Conservation (phyloP, 2,329 filamentous ascomycete genomes). For the Chrysosporium queenslandicum region DNA sequence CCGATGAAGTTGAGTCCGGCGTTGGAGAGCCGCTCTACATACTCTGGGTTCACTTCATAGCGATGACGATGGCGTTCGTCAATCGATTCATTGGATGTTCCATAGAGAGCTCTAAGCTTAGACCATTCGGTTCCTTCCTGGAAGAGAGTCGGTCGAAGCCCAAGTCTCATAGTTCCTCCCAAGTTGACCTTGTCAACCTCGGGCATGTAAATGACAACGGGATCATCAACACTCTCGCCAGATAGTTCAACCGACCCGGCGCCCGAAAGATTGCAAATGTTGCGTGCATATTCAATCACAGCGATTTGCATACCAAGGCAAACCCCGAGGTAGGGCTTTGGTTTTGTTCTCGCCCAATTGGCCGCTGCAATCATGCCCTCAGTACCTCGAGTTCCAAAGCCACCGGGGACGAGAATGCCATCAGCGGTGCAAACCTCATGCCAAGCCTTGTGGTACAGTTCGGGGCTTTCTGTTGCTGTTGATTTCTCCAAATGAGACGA, state of each 20-base stretch:
- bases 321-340: conserved; percentile 75
- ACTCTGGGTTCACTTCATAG: conserved; percentile 80
- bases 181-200: conserved; percentile 67
- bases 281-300: conserved; percentile 77
- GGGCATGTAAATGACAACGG: conserved; percentile 83
- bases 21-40: conserved; percentile 57
- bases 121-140: conserved; percentile 68
- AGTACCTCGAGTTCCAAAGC: conserved; percentile 71
- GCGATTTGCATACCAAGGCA: conserved; percentile 90
- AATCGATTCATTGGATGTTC: conserved; percentile 42
- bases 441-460: conserved; percentile 78
- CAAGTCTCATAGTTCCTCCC: conserved; percentile 80
- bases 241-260: conserved; percentile 51
- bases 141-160: conserved; percentile 64
- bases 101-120: conserved; percentile 65
- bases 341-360: conserved; percentile 76
- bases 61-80: conserved; percentile 76
- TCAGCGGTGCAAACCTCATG: conserved; percentile 60
- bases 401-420: conserved; percentile 46
- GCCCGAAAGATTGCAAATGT: conserved; percentile 55
- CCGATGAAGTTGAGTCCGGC: conserved; percentile 66
- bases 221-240: conserved; percentile 46
- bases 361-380: conserved; percentile 84
- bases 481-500: conserved; percentile 68
- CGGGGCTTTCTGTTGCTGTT: conserved; percentile 52